Conservation (phyloP, 768 basidiomycete genomes). For the Termitomyces sp. region DNA sequence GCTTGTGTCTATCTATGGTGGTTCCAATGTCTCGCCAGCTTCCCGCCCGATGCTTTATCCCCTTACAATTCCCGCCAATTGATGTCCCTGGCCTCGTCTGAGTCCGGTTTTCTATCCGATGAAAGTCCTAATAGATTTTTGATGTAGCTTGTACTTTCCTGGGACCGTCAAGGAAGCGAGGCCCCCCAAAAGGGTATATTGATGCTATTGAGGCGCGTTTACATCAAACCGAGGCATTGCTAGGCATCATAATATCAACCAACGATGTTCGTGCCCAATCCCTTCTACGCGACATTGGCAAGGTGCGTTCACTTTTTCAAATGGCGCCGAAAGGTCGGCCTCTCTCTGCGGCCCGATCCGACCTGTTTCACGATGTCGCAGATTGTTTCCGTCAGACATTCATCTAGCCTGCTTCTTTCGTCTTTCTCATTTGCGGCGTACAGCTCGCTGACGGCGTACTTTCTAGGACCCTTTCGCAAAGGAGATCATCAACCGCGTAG, state of each 20-base stretch:
- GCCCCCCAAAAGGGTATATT: conserved; percentile 92
- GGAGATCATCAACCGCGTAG: conserved; percentile 80
- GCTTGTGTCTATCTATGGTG: conserved; percentile 4
- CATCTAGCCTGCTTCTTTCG: background rate
- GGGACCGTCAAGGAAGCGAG: conserved; percentile 76
- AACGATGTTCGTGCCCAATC: conserved; percentile 33
- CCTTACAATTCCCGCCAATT: conserved; percentile 3
- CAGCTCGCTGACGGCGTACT: conserved; percentile 2
- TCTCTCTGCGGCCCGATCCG: background rate
- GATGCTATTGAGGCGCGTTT: conserved; percentile 89
- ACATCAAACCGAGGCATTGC: conserved; percentile 85
- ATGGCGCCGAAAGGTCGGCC: background rate
- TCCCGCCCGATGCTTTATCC: background rate
- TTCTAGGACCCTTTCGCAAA: conserved; percentile 67
- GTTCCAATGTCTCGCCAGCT: conserved; percentile 4
- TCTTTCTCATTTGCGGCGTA: background rate
- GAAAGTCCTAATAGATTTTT: conserved; percentile 4
- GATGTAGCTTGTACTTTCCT: conserved; percentile 67
- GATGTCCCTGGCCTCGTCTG: background rate
- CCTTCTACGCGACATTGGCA: conserved; percentile 43
- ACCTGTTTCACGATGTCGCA: conserved; percentile 7
- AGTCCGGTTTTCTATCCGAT: conserved; percentile 6
- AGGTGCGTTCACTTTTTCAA: conserved; percentile 28
- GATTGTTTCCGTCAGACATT: background rate
- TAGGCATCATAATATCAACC: conserved; percentile 72